Base-by-base conservation (phyloP, 2,329 filamentous ascomycete species). In the Fusarium sublunatum region DNA sequence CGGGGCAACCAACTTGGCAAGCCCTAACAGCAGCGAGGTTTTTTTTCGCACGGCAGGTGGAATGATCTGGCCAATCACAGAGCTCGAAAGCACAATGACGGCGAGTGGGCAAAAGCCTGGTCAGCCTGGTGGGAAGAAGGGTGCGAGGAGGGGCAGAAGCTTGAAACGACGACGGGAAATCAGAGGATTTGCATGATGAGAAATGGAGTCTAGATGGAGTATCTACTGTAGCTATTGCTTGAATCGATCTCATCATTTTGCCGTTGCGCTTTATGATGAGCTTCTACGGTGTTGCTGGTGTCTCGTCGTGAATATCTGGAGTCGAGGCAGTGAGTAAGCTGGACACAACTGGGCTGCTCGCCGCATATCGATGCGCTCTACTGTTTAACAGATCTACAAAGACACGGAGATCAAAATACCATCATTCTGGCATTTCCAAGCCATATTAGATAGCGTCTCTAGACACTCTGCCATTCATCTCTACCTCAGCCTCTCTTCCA, bases 11-110 rank as follows among this genome's bases (percentile, higher is more conserved):
- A 73, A 53, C 24, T 58, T 52, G 65, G 51, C 64, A 70, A 75
- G 70, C 75, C 75, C 75, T 77, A 77, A 77, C 74, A 74, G 49
- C 50, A 31, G 28, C 58, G 64, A 73, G 57, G 70, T 73, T 70
- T 70, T 71, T 72, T 70, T 61, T 38, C 50, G 34, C 55, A 65
- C 52, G 40, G 40, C 25, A 41, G 6, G 53, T 60, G 41, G 51
- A 49, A 64, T 46, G 65, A 64, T 72, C 6, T 34, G 6, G 25
- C 68, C 68, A 70, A 70, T 70, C 54, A 68, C 26, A 31, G 28
- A 44, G 54, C 59, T 56, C 11, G 13, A 36, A 48, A 54, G 41
- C 41, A 41, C 36, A 48, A 43, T 42, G 51, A 48, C 43, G 47
- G 49, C 45, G 43, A 63, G 58, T 53, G 53, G 58, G 50, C 46